Evolutionary conservation across 2,329 filamentous ascomycete genomes (phyloP).

Genomic region (Tympanopsis confertula): DNA sequence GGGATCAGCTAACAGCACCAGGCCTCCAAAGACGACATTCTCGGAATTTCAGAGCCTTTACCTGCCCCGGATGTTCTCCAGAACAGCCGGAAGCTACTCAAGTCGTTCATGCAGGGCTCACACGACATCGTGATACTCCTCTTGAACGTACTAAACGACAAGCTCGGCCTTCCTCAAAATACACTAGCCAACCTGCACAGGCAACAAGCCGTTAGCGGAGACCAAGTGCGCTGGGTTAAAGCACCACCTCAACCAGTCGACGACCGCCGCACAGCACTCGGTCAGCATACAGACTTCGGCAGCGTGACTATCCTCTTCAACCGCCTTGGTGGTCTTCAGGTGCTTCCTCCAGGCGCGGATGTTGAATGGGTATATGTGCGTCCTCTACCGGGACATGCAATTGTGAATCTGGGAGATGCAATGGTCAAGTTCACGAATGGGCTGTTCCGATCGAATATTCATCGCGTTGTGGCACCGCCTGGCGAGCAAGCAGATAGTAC

Average conservation of each 20-base stretch:
- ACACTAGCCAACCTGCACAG: constrained; percentile 9
- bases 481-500: constrained; percentile 2
- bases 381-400: constrained; percentile 17
- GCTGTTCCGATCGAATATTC: constrained; percentile 17
- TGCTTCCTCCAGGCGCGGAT: constrained; percentile 13
- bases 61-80: too few species aligned
- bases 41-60: too few species aligned
- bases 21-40: too few species aligned
- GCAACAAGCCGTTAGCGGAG: constrained; percentile 6
- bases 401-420: constrained; percentile 24
- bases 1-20: too few species aligned
- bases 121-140: too few species aligned
- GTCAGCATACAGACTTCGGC: constrained; percentile 24
- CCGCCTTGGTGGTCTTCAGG: constrained; percentile 22
- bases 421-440: constrained; percentile 19
- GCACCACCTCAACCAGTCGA: constrained; percentile 11
- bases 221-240: constrained; percentile 12
- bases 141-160: neutral
- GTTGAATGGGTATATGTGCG: constrained; percentile 14
- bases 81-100: too few species aligned
- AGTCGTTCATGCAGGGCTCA: too few species aligned
- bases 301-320: constrained; percentile 25
- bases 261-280: constrained; percentile 8
- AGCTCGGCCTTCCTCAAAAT: constrained; percentile 6
- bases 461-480: constrained; percentile 18